These are phyloP conservation scores for Fusarium oxysporum DNA, from an alignment of 2,329 filamentous ascomycete species.

Conservation along the genomic window DNA sequence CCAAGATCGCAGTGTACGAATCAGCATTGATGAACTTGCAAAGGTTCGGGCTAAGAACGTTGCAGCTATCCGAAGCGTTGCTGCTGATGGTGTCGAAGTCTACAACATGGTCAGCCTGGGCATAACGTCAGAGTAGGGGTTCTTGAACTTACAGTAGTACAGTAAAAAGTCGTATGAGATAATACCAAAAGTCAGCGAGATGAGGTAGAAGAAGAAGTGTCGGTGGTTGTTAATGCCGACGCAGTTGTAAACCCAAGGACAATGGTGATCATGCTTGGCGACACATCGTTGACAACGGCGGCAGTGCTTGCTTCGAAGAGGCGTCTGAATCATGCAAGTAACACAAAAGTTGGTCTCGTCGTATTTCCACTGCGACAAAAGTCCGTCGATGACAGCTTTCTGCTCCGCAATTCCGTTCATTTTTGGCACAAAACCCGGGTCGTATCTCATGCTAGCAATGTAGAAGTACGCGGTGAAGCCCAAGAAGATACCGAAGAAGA, in stretches of 20 bases:
- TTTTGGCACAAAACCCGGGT: conserved; percentile 94
- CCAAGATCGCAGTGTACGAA: conserved; percentile 83
- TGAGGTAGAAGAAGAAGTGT: conserved; percentile 92
- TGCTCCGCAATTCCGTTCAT: conserved; percentile 89
- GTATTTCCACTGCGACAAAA: conserved; percentile 87
- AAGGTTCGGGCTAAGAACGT: conserved; percentile 77
- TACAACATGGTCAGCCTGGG: conserved; percentile 48
- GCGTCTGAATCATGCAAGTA: conserved; percentile 92
- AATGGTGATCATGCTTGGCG: conserved; percentile 97
- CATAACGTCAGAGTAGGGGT: not conserved
- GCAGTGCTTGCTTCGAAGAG: conserved; percentile 95
- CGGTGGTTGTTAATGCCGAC: conserved; percentile 95
- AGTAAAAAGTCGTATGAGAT: conserved; percentile 76
- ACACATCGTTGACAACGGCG: conserved; percentile 91
- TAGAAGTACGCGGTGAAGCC: conserved; percentile 87
- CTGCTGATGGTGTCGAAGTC: conserved; percentile 72
- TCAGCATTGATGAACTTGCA: conserved; percentile 85
- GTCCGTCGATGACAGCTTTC: conserved; percentile 87
- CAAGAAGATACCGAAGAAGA: conserved; percentile 76
- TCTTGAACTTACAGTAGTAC: conserved; percentile 72
- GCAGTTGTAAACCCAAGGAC: conserved; percentile 98
- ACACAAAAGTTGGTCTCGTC: conserved; percentile 96
- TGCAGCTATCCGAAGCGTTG: conserved; percentile 70
- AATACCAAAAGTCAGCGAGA: conserved; percentile 81
- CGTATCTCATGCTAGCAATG: conserved; percentile 82